These are phyloP conservation scores for Syzygium grande DNA, from an alignment of 345 rosid genomes.

Conservation along the genomic window DNA sequence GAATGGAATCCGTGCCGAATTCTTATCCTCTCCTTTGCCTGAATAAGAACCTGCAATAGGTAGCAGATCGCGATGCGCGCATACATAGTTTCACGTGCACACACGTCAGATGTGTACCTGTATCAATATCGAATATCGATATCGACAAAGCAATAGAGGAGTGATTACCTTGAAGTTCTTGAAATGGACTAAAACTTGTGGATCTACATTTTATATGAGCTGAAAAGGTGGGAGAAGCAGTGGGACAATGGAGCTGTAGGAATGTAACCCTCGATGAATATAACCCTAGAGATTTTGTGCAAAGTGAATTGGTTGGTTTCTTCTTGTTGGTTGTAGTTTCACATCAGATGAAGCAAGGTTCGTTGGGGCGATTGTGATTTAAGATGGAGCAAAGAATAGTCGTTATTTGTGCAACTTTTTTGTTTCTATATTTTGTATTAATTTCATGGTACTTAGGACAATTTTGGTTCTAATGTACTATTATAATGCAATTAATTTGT, in stretches of 20 bases:
- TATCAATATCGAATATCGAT: neutral
- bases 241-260: neutral
- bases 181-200: neutral
- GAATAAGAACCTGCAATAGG: neutral
- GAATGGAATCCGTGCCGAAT: neutral
- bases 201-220: neutral
- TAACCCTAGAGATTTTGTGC: neutral
- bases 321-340: slow-evolving; percentile 15
- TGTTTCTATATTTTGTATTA: neutral
- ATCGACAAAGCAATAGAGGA: neutral
- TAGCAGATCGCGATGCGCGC: neutral
- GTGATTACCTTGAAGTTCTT: neutral
- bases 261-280: neutral
- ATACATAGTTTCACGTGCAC: neutral
- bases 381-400: neutral
- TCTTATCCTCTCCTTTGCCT: neutral
- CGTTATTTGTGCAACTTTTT: neutral
- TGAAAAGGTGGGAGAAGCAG: neutral
- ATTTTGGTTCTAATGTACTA: neutral
- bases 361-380: slow-evolving; percentile 6
- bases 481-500: neutral
- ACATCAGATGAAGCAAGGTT: slow-evolving; percentile 19
- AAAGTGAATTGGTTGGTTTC: neutral
- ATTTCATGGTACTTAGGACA: neutral
- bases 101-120: neutral